These are phyloP conservation scores for Ogataea henricii DNA, from an alignment of 805 yeast species.

Conservation along the genomic window DNA sequence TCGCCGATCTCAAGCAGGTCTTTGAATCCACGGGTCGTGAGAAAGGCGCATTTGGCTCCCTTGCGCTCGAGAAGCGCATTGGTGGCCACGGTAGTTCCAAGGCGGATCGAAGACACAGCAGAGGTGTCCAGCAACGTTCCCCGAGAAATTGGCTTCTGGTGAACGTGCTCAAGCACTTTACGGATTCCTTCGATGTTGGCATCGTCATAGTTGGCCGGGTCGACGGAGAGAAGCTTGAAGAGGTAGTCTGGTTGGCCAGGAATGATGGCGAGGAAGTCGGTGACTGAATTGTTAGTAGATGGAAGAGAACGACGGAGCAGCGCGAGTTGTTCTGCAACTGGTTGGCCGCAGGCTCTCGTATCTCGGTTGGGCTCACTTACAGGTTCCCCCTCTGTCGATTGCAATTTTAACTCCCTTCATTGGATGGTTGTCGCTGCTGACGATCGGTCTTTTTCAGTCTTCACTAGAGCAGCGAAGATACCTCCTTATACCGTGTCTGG, in stretches of 20 bases:
- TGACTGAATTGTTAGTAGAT: constrained; percentile 22
- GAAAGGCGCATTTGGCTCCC: constrained; percentile 19
- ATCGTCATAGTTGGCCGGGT: constrained; percentile 27
- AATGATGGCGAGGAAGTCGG: constrained; percentile 47
- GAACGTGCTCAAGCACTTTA: constrained; percentile 18
- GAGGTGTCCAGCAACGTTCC: constrained; percentile 17
- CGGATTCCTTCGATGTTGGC: constrained; percentile 29
- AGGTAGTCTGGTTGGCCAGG: constrained; percentile 41
- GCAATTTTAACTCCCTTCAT: constrained; percentile 12
- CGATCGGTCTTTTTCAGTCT: too few relatives aligned
- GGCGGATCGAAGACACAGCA: constrained; percentile 21
- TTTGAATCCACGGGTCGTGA: constrained; percentile 33
- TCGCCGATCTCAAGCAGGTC: constrained; percentile 35
- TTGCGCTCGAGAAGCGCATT: constrained; percentile 25
- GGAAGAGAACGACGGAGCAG: too few relatives aligned
- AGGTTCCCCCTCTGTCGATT: constrained; percentile 18
- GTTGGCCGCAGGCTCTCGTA: too few relatives aligned
- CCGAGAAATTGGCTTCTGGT: constrained; percentile 14
- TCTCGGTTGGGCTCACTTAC: constrained; percentile 4
- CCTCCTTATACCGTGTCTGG: not conserved
- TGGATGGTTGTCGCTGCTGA: too few relatives aligned
- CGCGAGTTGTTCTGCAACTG: too few relatives aligned
- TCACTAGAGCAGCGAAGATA: not conserved
- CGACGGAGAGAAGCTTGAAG: constrained; percentile 30
- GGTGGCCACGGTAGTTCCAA: constrained; percentile 30